Conservation (phyloP, 2,329 filamentous ascomycete genomes). For the Ascocoryne sarcoides region DNA sequence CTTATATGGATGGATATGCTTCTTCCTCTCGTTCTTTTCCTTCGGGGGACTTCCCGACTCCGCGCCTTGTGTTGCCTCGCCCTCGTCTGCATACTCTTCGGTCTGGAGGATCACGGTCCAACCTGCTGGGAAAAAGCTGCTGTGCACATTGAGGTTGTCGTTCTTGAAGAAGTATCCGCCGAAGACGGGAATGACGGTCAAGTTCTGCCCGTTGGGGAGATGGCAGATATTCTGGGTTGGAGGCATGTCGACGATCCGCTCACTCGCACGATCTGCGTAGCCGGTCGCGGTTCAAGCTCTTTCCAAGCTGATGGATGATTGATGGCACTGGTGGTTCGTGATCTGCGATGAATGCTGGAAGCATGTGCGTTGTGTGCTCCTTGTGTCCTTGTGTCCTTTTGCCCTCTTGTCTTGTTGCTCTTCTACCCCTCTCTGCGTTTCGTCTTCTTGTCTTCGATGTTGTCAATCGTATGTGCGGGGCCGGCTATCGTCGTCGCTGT, state of each 20-base stretch:
- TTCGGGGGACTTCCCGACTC: constrained; percentile 25
- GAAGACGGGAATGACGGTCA: constrained; percentile 78
- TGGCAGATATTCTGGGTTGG: constrained; percentile 40
- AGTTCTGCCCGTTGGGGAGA: constrained; percentile 79
- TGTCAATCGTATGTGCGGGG: too few species aligned
- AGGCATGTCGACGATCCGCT: constrained; percentile 14
- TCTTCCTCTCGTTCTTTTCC: constrained; percentile 25
- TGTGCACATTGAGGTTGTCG: constrained; percentile 61
- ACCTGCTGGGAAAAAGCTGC: constrained; percentile 68
- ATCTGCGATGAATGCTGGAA: too few species aligned
- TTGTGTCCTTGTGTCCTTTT: too few species aligned
- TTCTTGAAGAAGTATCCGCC: constrained; percentile 87
- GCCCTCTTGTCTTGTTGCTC: too few species aligned
- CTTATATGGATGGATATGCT: constrained; percentile 55
- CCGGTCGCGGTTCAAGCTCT: too few species aligned
- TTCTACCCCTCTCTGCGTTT: too few species aligned
- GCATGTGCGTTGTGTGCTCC: too few species aligned
- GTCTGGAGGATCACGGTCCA: constrained; percentile 87
- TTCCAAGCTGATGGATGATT: too few species aligned
- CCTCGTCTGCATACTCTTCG: constrained; percentile 33
- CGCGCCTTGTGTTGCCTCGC: constrained; percentile 19
- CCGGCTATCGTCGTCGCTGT: too few species aligned
- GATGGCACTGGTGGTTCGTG: too few species aligned
- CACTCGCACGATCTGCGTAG: too few species aligned
- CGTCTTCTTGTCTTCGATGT: too few species aligned